Percentiles rank a stretch among this genome's conserved stretches.
phyloP scores from a whole-genome alignment of 345 rosid species.

The Camelina hispida region DNA sequence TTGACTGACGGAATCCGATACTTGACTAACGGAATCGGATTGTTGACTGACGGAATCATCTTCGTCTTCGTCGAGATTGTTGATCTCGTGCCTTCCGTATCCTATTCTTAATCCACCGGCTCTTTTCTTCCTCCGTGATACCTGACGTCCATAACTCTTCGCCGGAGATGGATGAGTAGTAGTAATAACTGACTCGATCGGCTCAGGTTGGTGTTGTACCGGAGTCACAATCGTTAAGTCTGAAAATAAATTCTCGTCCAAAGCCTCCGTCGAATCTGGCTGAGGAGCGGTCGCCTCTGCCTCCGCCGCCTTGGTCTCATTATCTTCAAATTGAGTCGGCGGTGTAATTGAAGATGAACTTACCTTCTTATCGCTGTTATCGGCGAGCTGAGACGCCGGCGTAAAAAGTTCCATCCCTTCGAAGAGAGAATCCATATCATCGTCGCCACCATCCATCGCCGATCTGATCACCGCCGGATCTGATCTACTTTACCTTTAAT shows the following conservation, averaged over 20 bases:
- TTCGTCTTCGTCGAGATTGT: slow-evolving; percentile 42
- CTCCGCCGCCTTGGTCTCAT: slow-evolving; percentile 27
- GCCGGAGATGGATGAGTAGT: slow-evolving; percentile 38
- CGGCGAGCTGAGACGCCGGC: slow-evolving; percentile 52
- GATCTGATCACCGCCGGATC: slow-evolving; percentile 17
- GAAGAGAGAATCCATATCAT: slow-evolving; percentile 77
- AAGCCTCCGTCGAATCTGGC: slow-evolving; percentile 45
- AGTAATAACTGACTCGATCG: slow-evolving; percentile 24
- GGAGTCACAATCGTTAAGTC: slow-evolving; percentile 68
- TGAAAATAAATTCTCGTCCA: slow-evolving; percentile 85
- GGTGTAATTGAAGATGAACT: slow-evolving; percentile 20
- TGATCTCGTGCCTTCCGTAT: slow-evolving; percentile 56
- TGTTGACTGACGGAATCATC: slow-evolving; percentile 40
- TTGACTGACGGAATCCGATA: slow-evolving; percentile 37
- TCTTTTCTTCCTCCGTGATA: slow-evolving; percentile 79
- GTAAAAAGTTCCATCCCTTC: slow-evolving; percentile 86
- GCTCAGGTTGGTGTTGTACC: slow-evolving; percentile 31
- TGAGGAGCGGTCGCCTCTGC: slow-evolving; percentile 30
- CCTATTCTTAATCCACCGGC: slow-evolving; percentile 75
- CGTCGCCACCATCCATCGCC: slow-evolving; percentile 45
- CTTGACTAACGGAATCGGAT: slow-evolving; percentile 37
- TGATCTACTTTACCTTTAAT: neutral
- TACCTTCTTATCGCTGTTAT: slow-evolving; percentile 13
- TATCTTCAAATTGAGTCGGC: slow-evolving; percentile 28
- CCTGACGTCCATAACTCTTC: slow-evolving; percentile 50